Percentiles rank a stretch among this genome's conserved stretches.
Evolutionary conservation across 2,329 filamentous ascomycete species (phyloP).

Genomic region (Metarhizium guizhouense): DNA sequence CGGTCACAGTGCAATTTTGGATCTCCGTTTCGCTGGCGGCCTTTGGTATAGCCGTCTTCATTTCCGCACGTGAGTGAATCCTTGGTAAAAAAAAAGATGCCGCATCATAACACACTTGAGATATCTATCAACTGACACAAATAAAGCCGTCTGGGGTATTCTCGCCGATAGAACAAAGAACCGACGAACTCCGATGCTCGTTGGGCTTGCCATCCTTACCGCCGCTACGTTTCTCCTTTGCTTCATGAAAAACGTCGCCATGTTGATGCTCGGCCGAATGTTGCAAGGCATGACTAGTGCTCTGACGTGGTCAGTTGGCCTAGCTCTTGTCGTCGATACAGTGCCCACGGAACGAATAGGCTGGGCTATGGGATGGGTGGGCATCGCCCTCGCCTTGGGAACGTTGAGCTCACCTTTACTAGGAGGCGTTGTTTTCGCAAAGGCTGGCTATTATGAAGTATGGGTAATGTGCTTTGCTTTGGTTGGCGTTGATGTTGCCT

Average conservation of each 20-base stretch:
- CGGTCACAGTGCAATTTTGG: conserved; percentile 22
- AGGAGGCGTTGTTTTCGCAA: conserved; percentile 24
- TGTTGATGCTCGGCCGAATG: conserved; percentile 22
- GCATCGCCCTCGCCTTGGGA: conserved; percentile 22
- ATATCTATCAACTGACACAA: background rate
- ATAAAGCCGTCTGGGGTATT: conserved; percentile 25
- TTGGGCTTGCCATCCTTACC: conserved; percentile 20
- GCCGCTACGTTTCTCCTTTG: conserved; percentile 24
- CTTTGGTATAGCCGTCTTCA: conserved; percentile 21
- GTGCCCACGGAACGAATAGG: conserved; percentile 22
- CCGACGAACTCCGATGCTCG: conserved; percentile 23
- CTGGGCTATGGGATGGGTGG: conserved; percentile 24
- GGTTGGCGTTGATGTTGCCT: conserved; percentile 20
- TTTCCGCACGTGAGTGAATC: conserved; percentile 19
- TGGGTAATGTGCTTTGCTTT: conserved; percentile 28
- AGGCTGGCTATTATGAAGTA: conserved; percentile 24
- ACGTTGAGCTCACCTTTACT: conserved; percentile 22
- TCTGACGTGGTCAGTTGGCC: conserved; percentile 27
- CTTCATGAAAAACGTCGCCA: conserved; percentile 19
- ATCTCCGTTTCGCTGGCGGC: conserved; percentile 26
- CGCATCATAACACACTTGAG: background rate
- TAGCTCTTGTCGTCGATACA: conserved; percentile 26
- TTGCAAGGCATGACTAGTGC: conserved; percentile 24
- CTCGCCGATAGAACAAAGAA: conserved; percentile 24
- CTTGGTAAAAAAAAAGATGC: background rate